Base-by-base conservation (phyloP, 495 filamentous ascomycete genomes). In the Thozetella sp. region DNA sequence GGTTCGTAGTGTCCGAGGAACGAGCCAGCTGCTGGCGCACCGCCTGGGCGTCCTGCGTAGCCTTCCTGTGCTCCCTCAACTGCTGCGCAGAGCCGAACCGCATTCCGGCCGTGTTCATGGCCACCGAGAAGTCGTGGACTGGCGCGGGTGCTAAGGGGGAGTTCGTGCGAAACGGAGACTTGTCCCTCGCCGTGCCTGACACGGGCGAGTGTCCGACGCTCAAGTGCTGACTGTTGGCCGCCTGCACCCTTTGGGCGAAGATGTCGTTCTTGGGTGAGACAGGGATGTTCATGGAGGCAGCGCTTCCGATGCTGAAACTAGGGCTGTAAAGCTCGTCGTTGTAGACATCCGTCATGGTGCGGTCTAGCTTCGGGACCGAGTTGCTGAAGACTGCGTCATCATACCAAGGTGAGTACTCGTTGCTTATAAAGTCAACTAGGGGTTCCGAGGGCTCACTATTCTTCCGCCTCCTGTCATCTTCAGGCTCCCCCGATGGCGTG, bases 301-400 rank as follows among this genome's bases (percentile, higher is more conserved):
- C 74, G 30, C 85, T 77, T 63, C 84, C 82, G 70, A 84, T 76
- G 57, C 77, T 73, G 59, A 83, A 79, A 63, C 75, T 78, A 9
- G 91, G 88, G 62, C 88, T 91, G 82, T 89, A 97, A 1, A 97
- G 83, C 66, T 95, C 92, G 70, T 97, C 93, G 66, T 86, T 80
- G 65, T 90, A 93, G 25, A 90, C 82, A 67, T 97, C 93, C 10
- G 92, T 93, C 70, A 93, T 89, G 9, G 93, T 96, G 52, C 93
- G 84, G 54, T 90, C 87, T 60, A 97, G 81, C 72, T 95, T 96
- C 3, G 93, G 91, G 37, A 91, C 79, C 26, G 79, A 10, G 43
- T 20, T 73, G 54, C 72, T 69, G 67, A 79, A 78, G 67, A 64
- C 80, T 81, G 74, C 60, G 73, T 83, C 78, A 61, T 70, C 59